Conservation (phyloP, 192 early-diverging fungal genomes). For the Phycomyces nitens region DNA sequence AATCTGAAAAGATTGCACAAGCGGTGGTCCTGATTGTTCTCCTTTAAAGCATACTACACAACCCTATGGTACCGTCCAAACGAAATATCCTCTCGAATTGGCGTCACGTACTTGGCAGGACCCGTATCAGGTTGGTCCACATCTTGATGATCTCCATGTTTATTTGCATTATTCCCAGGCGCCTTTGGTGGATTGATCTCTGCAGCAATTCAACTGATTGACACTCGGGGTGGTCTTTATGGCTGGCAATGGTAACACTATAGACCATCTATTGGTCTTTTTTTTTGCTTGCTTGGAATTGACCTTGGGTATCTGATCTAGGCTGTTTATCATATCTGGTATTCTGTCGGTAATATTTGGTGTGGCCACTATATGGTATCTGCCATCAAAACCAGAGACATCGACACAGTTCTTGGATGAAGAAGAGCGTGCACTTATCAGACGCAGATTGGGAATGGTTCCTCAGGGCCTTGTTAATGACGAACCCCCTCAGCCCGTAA, state of each 20-base stretch:
- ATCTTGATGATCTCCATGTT: neutral
- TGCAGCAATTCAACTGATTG: conserved; percentile 29
- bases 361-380: conserved; percentile 22
- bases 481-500: neutral
- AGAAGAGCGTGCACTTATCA: conserved; percentile 20
- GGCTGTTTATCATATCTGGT: conserved; percentile 29
- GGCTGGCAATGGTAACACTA: conserved; percentile 28
- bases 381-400: conserved; percentile 26
- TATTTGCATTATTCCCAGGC: conserved; percentile 5
- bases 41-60: conserved; percentile 28
- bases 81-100: conserved; percentile 30
- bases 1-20: too few species aligned
- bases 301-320: neutral
- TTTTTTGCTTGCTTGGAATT: too few species aligned
- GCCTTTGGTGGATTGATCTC: conserved; percentile 36
- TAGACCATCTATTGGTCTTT: neutral
- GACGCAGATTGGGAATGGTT: neutral
- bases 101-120: conserved; percentile 32
- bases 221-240: conserved; percentile 23
- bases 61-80: conserved; percentile 34
- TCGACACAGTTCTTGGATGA: conserved; percentile 24
- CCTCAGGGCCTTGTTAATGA: neutral
- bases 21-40: too few species aligned
- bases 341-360: conserved; percentile 27
- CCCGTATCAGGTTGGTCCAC: conserved; percentile 16